phyloP scores from a whole-genome alignment of 179 eudicot genomes.

The Beta corolliflora region DNA sequence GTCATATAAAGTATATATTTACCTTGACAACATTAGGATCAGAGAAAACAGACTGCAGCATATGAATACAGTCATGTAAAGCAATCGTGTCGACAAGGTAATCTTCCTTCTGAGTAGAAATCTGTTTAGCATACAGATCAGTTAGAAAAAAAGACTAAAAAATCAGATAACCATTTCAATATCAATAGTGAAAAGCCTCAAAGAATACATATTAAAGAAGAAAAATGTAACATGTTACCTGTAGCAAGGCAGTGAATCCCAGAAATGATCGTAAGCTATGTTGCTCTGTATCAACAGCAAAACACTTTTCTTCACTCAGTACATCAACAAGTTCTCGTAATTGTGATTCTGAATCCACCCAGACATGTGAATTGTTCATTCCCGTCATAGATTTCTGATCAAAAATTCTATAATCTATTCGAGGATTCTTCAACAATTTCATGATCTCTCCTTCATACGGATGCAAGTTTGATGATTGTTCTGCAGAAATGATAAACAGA shows the following conservation, averaged over 20 bases:
- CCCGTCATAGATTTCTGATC: slow-evolving; percentile 34
- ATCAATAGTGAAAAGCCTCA: background rate
- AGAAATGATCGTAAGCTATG: slow-evolving; percentile 86
- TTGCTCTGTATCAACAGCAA: slow-evolving; percentile 96
- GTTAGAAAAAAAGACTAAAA: background rate
- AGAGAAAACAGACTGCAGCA: slow-evolving; percentile 81
- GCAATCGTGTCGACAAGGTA: slow-evolving; percentile 85
- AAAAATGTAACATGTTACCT: slow-evolving; percentile 42
- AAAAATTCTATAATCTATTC: slow-evolving; percentile 36
- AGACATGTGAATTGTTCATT: slow-evolving; percentile 52
- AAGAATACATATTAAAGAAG: slow-evolving; percentile 7
- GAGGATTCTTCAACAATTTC: slow-evolving; percentile 50
- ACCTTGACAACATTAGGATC: slow-evolving; percentile 89
- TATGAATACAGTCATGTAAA: slow-evolving; percentile 76
- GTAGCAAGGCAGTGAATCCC: slow-evolving; percentile 90
- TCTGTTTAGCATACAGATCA: slow-evolving; percentile 37
- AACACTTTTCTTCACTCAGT: slow-evolving; percentile 64
- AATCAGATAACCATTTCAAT: background rate
- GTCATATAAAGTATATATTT: background rate
- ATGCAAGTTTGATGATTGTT: slow-evolving; percentile 45
- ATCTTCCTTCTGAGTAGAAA: slow-evolving; percentile 74
- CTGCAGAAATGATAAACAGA: slow-evolving; percentile 34
- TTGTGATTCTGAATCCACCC: slow-evolving; percentile 81
- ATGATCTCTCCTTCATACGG: slow-evolving; percentile 69
- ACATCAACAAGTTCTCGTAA: slow-evolving; percentile 58